Evolutionary conservation across 1,284 basidiomycete genomes (phyloP).

Genomic region (Ceratobasidium theobromae): DNA sequence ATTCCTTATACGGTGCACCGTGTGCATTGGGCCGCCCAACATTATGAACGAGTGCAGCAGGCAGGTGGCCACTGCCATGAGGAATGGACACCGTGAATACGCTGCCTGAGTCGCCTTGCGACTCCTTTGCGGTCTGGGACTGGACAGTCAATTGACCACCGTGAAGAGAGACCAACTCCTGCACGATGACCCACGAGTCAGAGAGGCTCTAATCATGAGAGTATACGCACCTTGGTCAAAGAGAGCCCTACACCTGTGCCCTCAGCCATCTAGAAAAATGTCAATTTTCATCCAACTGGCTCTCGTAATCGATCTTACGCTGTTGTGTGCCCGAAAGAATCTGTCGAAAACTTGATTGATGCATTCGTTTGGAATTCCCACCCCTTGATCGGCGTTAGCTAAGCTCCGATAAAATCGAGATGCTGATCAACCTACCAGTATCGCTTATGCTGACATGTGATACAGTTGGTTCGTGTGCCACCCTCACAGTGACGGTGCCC

Average conservation of each 20-base stretch:
- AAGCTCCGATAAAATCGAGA: neutral
- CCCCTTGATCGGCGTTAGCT: conserved; percentile 21
- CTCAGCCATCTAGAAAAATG: conserved; percentile 31
- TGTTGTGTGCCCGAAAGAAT: conserved; percentile 40
- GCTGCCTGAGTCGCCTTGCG: neutral
- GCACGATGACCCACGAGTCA: neutral
- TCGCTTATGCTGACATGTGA: conserved; percentile 39
- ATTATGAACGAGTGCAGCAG: neutral
- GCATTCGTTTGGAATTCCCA: conserved; percentile 39
- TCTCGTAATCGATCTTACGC: neutral
- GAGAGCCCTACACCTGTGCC: conserved; percentile 43
- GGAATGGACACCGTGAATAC: neutral
- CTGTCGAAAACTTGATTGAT: conserved; percentile 37
- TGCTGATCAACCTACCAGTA: conserved; percentile 32
- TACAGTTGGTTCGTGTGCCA: conserved; percentile 31
- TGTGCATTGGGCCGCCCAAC: neutral
- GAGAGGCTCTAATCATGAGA: neutral
- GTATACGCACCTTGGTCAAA: conserved; percentile 37
- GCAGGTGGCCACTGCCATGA: neutral
- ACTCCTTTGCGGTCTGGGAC: neutral
- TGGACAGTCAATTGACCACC: conserved; percentile 34
- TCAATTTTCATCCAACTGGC: conserved; percentile 1
- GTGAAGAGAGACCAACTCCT: conserved; percentile 42
- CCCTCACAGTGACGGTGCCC: conserved; percentile 37
- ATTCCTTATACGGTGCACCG: neutral